Conservation (phyloP, 2,329 filamentous ascomycete species). For the Colletotrichum agaves region DNA sequence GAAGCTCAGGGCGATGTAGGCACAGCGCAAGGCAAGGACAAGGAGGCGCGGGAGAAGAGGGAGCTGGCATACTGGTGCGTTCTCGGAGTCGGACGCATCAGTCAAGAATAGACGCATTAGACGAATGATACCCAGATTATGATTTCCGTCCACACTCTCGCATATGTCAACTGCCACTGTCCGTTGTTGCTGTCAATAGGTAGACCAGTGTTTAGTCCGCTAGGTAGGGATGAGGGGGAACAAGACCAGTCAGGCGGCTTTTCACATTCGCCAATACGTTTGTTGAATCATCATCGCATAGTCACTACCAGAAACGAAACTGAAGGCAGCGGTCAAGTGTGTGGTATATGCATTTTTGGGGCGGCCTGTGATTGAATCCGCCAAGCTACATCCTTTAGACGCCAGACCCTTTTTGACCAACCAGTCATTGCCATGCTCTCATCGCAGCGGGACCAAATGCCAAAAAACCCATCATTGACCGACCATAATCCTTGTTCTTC, state of each 20-base stretch:
- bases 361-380: slow-evolving; percentile 54
- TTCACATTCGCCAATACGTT: not conserved
- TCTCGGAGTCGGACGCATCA: slow-evolving; percentile 85
- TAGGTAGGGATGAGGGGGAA: too few relatives aligned
- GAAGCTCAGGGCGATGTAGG: slow-evolving; percentile 75
- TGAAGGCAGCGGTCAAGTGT: slow-evolving; percentile 38
- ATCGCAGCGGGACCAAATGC: slow-evolving; percentile 38
- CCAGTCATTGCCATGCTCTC: slow-evolving; percentile 38
- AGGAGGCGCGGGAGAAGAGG: slow-evolving; percentile 77
- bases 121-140: slow-evolving; percentile 54
- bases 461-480: slow-evolving; percentile 37
- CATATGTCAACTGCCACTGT: too few relatives aligned
- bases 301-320: not conserved
- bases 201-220: too few relatives aligned
- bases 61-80: slow-evolving; percentile 98
- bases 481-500: slow-evolving; percentile 37
- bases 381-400: slow-evolving; percentile 62
- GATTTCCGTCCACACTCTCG: not conserved
- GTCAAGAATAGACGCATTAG: slow-evolving; percentile 50
- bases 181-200: too few relatives aligned
- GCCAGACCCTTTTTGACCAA: slow-evolving; percentile 55
- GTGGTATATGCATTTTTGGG: slow-evolving; percentile 49
- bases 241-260: too few relatives aligned
- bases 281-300: not conserved
- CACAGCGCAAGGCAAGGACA: slow-evolving; percentile 61